A percentile compares a stretch with the other conserved stretches of the same genome.
Conservation (phyloP, 2,329 filamentous ascomycete genomes). For the Pseudogymnoascus sp. region DNA sequence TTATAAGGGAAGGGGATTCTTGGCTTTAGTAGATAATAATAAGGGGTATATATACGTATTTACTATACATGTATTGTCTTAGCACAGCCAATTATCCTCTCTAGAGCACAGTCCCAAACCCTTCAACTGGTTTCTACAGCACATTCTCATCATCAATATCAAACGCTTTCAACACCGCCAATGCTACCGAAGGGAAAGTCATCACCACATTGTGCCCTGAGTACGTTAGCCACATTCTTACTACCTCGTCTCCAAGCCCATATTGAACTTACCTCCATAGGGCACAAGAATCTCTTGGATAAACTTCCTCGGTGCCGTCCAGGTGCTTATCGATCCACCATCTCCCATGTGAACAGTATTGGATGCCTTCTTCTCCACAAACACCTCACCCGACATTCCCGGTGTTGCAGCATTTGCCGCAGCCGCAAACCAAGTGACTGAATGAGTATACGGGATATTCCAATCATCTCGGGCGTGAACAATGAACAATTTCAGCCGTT, state of each 20-base stretch:
- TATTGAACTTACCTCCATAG: conserved; percentile 23
- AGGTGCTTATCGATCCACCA: conserved; percentile 26
- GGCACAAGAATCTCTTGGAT: conserved; percentile 27
- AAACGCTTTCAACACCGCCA: conserved; percentile 61
- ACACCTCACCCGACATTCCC: conserved; percentile 20
- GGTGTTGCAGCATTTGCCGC: conserved; percentile 44
- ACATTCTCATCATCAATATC: conserved; percentile 31
- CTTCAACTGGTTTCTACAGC: not conserved
- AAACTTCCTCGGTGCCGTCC: conserved; percentile 24
- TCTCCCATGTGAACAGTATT: conserved; percentile 26
- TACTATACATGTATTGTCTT: not conserved
- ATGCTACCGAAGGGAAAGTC: conserved; percentile 52
- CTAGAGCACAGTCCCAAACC: not conserved
- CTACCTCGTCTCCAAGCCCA: not conserved
- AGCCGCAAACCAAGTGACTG: conserved; percentile 53
- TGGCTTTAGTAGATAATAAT: not conserved
- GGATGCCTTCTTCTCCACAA: conserved; percentile 25
- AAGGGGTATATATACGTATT: not conserved
- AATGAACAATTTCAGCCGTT: conserved; percentile 56
- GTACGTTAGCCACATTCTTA: conserved; percentile 13
- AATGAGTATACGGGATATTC: conserved; percentile 72
- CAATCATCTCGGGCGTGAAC: conserved; percentile 74
- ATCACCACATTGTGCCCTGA: conserved; percentile 64
- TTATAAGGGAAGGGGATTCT: not conserved
- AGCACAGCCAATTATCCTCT: not conserved